Conservation (phyloP, 2,329 filamentous ascomycete species). For the Colletotrichum lentis region DNA sequence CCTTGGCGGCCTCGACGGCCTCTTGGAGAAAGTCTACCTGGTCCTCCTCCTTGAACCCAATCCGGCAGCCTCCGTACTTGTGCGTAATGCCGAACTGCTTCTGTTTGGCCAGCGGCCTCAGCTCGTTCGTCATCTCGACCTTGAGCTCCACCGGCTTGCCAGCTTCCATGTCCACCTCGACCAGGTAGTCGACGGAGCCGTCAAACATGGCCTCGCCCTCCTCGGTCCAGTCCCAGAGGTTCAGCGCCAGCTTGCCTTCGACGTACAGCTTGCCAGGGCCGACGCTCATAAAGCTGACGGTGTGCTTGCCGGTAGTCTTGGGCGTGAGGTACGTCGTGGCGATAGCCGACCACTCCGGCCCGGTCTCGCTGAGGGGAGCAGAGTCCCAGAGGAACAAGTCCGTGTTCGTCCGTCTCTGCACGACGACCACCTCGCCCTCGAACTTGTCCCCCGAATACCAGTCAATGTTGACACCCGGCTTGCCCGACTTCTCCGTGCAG, state of each 20-base stretch:
- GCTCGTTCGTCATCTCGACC: slow-evolving; percentile 72
- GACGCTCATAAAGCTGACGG: slow-evolving; percentile 73
- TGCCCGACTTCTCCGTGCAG: slow-evolving; percentile 64
- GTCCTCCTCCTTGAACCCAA: slow-evolving; percentile 74
- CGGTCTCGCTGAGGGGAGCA: slow-evolving; percentile 65
- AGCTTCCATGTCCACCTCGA: slow-evolving; percentile 67
- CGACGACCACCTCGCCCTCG: slow-evolving; percentile 62
- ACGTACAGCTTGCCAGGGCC: slow-evolving; percentile 70
- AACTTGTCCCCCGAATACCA: slow-evolving; percentile 72
- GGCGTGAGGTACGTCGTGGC: slow-evolving; percentile 69
- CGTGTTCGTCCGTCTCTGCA: slow-evolving; percentile 68
- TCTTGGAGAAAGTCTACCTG: slow-evolving; percentile 69
- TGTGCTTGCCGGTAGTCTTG: slow-evolving; percentile 67
- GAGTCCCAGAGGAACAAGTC: slow-evolving; percentile 77
- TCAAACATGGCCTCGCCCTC: slow-evolving; percentile 77
- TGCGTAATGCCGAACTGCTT: slow-evolving; percentile 65
- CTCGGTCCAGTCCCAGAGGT: slow-evolving; percentile 75
- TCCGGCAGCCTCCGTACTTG: slow-evolving; percentile 74
- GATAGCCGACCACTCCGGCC: slow-evolving; percentile 70
- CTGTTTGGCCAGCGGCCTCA: slow-evolving; percentile 68
- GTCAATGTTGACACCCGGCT: slow-evolving; percentile 69
- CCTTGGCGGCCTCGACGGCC: slow-evolving; percentile 68
- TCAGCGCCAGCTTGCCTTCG: slow-evolving; percentile 66
- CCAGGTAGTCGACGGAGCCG: slow-evolving; percentile 70
- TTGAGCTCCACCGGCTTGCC: slow-evolving; percentile 68